Conservation (phyloP, 306 rosid genomes). For the Cucumis hystrix region DNA sequence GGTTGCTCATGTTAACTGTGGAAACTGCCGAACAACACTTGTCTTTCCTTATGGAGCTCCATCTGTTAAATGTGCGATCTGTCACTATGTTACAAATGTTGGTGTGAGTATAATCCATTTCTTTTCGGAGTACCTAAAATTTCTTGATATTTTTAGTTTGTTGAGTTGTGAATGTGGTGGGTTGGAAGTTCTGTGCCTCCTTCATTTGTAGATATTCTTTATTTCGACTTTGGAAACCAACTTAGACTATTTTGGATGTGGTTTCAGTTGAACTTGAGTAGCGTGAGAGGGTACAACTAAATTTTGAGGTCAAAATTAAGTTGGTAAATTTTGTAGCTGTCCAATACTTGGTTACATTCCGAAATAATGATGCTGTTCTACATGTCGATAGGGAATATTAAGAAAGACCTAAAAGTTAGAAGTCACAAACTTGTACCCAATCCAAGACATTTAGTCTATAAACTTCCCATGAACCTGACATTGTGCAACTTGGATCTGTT, state of each 20-base stretch:
- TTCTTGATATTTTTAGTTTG: neutral
- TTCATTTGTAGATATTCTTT: neutral
- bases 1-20: constrained; percentile 79
- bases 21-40: constrained; percentile 82
- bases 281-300: neutral
- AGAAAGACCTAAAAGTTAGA: neutral
- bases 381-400: neutral
- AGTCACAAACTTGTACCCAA: neutral
- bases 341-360: neutral
- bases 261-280: neutral
- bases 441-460: neutral
- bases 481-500: neutral
- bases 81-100: constrained; percentile 75
- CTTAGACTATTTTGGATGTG: neutral
- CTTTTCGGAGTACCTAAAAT: neutral
- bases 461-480: neutral
- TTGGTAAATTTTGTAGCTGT: neutral
- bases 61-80: constrained; percentile 93
- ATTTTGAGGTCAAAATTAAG: neutral
- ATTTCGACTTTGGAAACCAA: neutral
- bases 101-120: constrained; percentile 45
- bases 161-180: neutral
- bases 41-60: constrained; percentile 97
- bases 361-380: too few species aligned
- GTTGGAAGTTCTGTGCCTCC: neutral